Evolutionary conservation across 2,329 filamentous ascomycete genomes (phyloP).

Genomic region (Bipolaris bicolor): DNA sequence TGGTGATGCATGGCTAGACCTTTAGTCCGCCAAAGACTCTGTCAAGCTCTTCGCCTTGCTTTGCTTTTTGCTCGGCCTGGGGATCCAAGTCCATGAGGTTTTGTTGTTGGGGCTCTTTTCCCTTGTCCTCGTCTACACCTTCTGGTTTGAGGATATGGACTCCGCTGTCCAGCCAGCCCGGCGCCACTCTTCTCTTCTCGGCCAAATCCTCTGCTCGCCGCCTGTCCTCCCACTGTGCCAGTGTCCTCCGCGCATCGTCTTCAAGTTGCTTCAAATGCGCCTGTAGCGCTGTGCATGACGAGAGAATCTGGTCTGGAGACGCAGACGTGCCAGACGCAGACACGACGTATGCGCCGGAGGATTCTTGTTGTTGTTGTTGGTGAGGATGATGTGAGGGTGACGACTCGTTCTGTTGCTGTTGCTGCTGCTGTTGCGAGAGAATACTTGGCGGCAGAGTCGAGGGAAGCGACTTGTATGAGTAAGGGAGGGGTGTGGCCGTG

Average conservation of each 20-base stretch:
- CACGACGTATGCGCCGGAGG: constrained; percentile 69
- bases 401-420: constrained; percentile 54
- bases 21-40: constrained; percentile 71
- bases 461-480: constrained; percentile 91
- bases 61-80: constrained; percentile 40
- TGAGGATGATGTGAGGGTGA: constrained; percentile 11
- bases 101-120: constrained; percentile 24
- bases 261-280: constrained; percentile 74
- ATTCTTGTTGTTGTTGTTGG: constrained; percentile 20
- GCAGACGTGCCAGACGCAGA: constrained; percentile 77
- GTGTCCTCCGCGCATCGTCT: constrained; percentile 68
- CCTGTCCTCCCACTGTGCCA: constrained; percentile 72
- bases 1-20: constrained; percentile 3
- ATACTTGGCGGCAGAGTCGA: constrained; percentile 81
- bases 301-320: constrained; percentile 81
- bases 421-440: constrained; percentile 47
- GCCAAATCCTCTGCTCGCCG: constrained; percentile 71
- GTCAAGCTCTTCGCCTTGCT: constrained; percentile 65
- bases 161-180: constrained; percentile 79
- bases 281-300: constrained; percentile 79
- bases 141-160: constrained; percentile 70
- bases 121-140: constrained; percentile 47
- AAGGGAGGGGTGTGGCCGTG: constrained; percentile 86
- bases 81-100: constrained; percentile 28
- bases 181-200: constrained; percentile 79